Percentiles rank a stretch among this genome's conserved stretches.
Conservation (phyloP, 768 basidiomycete species). For the Boletus tylopilopsis region DNA sequence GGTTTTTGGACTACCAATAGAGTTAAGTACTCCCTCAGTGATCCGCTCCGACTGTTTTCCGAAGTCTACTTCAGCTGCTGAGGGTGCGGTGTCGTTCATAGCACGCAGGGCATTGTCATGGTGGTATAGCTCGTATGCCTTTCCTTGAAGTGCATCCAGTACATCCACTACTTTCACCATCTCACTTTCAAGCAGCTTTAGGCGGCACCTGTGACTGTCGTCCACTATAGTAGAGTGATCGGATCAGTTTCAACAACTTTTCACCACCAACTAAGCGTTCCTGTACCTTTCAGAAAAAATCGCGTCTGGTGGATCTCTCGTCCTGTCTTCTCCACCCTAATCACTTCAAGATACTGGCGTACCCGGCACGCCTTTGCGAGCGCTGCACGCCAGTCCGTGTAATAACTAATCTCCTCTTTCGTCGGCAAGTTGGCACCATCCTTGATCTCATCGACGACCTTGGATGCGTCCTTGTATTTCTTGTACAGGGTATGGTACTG, state of each 20-base stretch:
- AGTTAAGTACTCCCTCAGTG: not conserved
- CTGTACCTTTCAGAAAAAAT: conserved; percentile 25
- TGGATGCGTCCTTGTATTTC: conserved; percentile 28
- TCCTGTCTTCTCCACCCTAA: conserved; percentile 30
- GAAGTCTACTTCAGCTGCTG: not conserved
- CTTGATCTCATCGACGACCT: conserved; percentile 21
- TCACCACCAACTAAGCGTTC: no score
- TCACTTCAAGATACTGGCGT: conserved; percentile 30
- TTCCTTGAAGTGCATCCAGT: conserved; percentile 16
- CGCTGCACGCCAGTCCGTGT: conserved; percentile 8
- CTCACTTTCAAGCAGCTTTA: conserved; percentile 26
- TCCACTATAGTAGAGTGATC: conserved; percentile 23
- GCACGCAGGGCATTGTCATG: not conserved
- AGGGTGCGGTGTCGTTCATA: not conserved
- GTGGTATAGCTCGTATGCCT: conserved; percentile 16
- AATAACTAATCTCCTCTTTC: conserved; percentile 9
- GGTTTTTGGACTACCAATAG: not conserved
- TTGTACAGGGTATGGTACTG: not conserved
- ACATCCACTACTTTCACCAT: conserved; percentile 26
- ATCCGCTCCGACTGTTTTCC: not conserved
- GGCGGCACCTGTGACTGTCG: conserved; percentile 27
- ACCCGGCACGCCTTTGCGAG: conserved; percentile 22
- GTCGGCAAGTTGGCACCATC: conserved; percentile 15
- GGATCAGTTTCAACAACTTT: no score
- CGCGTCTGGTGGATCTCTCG: conserved; percentile 29